Evolutionary conservation across 306 rosid genomes (phyloP), one percentile per base, ranked within the genome.

Genomic region (Sicyos edulis): DNA sequence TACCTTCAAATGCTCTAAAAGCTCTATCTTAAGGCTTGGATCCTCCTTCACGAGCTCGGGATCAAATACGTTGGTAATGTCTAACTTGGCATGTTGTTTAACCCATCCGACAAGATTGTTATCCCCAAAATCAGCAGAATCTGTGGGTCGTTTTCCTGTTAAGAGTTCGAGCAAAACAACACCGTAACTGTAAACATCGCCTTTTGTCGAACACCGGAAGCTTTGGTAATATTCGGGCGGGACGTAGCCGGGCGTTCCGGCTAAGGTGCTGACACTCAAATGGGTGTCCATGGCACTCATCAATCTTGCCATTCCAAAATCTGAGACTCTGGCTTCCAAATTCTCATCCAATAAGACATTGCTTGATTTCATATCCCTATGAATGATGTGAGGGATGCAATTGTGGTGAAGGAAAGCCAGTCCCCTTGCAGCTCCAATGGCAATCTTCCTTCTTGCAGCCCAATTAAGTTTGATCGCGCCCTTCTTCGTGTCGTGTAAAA

Each of bases 101-200:
- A 95, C 99, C 99, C 99, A 95, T 11, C 97, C 99, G 32, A 95
- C 99, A 6, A 95, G 99, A 80, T 95, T 95, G 78, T 91, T 95
- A 62, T 95, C 99, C 4, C 99, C 99, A 51, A 91, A 95, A 80
- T 95, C 99, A 2, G 84, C 81, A 4, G 99, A 95, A 44, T 91
- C 93, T 3, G 99, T 95, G 0, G 99, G 47, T 42, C 47, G 47
- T 12, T 42, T 42, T 8, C 47, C 47, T 42, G 47, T 42, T 42
- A 42, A 42, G 47, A 42, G 47, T 8, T 42, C 47, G 47, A 42
- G 47, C 47, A 42, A 6, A 7, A 42, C 47, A 12, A 42, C 47
- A 9, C 47, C 47, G 47, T 42, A 42, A 42, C 47, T 42, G 47
- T 42, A 42, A 42, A 42, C 47, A 9, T 42, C 47, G 12, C 47